Conservation (phyloP, 2,329 filamentous ascomycete genomes). For the Cladosporium cucumerinum region DNA sequence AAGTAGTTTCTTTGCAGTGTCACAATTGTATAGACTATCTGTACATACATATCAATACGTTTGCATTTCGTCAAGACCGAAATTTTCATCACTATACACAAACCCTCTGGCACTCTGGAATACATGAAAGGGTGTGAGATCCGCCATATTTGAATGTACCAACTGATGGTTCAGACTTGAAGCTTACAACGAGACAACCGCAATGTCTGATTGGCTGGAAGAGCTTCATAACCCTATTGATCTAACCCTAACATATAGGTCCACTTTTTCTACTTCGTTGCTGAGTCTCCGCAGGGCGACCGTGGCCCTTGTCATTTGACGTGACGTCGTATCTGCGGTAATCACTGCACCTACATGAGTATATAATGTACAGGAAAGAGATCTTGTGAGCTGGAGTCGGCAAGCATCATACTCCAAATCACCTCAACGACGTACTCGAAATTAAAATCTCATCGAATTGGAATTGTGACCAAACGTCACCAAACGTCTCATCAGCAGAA, state of each 20-base stretch:
- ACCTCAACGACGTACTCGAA: neutral
- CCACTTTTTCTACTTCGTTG: neutral
- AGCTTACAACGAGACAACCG: neutral
- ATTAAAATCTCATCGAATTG: neutral
- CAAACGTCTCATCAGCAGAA: neutral
- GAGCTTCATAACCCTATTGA: neutral
- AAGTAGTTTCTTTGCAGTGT: constrained; percentile 57
- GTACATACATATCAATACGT: constrained; percentile 34
- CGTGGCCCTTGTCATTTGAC: neutral
- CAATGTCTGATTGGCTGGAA: neutral
- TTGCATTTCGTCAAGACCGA: neutral
- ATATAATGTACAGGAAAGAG: neutral
- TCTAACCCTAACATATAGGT: neutral
- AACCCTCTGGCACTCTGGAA: accelerated
- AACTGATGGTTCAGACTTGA: neutral
- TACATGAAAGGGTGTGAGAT: neutral
- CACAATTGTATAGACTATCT: constrained; percentile 29
- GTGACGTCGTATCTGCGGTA: neutral
- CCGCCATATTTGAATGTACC: neutral
- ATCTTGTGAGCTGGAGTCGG: neutral
- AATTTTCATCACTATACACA: neutral
- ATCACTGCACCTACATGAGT: neutral
- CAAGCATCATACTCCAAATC: neutral
- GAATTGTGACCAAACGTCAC: neutral
- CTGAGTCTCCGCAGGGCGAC: neutral